Percentiles rank a stretch among this genome's conserved stretches.
Evolutionary conservation across 371 early-diverging fungal species (phyloP).

Genomic region (Nematocida sp.): DNA sequence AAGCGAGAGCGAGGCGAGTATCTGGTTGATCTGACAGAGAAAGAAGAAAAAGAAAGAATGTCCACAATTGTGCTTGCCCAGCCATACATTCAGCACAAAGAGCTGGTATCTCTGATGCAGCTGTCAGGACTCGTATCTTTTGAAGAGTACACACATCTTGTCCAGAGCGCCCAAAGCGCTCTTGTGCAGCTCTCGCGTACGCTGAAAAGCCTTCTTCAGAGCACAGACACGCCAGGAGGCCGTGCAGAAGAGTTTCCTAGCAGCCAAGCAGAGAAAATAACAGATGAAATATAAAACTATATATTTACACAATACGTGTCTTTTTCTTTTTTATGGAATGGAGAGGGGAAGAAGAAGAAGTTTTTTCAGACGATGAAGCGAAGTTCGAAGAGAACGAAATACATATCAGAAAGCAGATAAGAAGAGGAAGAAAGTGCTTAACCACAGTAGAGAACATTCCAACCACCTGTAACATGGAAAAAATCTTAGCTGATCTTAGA

Average conservation of each 20-base stretch:
- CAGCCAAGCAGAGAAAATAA: not conserved
- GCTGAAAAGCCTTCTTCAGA: too few relatives aligned
- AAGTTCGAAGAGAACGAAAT: constrained; percentile 48
- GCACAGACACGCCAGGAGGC: too few relatives aligned
- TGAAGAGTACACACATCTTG: not conserved
- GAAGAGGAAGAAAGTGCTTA: constrained; percentile 86
- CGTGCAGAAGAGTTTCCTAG: not conserved
- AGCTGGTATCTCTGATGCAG: constrained; percentile 3
- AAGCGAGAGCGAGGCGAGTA: not conserved
- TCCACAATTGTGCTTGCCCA: constrained; percentile 3
- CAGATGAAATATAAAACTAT: not conserved
- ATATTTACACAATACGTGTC: too few relatives aligned
- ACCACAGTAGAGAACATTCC: constrained; percentile 85
- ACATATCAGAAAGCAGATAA: constrained; percentile 75
- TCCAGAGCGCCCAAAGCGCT: not conserved
- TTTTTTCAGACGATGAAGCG: constrained; percentile 33
- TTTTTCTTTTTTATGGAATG: constrained; percentile 27
- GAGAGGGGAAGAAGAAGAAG: constrained; percentile 10
- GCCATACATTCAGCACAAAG: not conserved
- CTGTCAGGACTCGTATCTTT: not conserved
- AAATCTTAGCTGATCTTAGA: constrained; percentile 81
- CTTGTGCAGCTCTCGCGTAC: too few relatives aligned
- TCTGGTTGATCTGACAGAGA: constrained; percentile 16
- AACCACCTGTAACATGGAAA: constrained; percentile 74
- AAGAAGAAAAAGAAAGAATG: constrained; percentile 13